Evolutionary conservation across 1,284 basidiomycete species (phyloP).

Genomic region (Puccinia triticina): DNA sequence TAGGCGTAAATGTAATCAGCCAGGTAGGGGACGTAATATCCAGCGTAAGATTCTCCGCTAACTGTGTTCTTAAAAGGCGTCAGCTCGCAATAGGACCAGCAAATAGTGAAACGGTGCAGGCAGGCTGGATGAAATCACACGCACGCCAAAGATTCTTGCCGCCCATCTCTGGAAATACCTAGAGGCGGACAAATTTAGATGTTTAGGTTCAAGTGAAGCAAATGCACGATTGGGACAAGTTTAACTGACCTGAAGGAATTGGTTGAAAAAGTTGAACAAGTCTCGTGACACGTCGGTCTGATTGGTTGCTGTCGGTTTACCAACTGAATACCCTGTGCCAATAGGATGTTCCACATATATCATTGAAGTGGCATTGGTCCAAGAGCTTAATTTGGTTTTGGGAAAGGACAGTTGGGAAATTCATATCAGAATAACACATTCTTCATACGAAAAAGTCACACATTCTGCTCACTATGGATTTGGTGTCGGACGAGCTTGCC

Average conservation of each 20-base stretch:
- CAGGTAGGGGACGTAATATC: slow-evolving; percentile 44
- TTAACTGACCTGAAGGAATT: slow-evolving; percentile 31
- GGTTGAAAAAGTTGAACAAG: slow-evolving; percentile 42
- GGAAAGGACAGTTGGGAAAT: background rate
- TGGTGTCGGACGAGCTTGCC: slow-evolving; percentile 68
- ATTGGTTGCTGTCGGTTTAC: slow-evolving; percentile 29
- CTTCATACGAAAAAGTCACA: background rate
- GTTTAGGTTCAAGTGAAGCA: background rate
- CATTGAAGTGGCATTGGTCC: slow-evolving; percentile 44
- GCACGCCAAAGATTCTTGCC: slow-evolving; percentile 47
- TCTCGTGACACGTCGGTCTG: slow-evolving; percentile 43
- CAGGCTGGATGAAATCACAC: background rate
- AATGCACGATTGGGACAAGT: too few relatives aligned
- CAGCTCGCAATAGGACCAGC: background rate
- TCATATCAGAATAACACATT: background rate
- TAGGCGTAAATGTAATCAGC: slow-evolving; percentile 44
- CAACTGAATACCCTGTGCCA: slow-evolving; percentile 43
- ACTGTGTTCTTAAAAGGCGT: slow-evolving; percentile 10
- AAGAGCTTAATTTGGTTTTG: slow-evolving; percentile 17
- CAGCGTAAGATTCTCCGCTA: slow-evolving; percentile 47
- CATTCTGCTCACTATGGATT: slow-evolving; percentile 71
- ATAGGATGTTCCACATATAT: slow-evolving; percentile 49
- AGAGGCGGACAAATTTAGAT: background rate
- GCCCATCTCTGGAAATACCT: slow-evolving; percentile 50
- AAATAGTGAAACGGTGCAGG: background rate